Base-by-base conservation (phyloP, 306 rosid species). In the Elaeagnus macrophylla region DNA sequence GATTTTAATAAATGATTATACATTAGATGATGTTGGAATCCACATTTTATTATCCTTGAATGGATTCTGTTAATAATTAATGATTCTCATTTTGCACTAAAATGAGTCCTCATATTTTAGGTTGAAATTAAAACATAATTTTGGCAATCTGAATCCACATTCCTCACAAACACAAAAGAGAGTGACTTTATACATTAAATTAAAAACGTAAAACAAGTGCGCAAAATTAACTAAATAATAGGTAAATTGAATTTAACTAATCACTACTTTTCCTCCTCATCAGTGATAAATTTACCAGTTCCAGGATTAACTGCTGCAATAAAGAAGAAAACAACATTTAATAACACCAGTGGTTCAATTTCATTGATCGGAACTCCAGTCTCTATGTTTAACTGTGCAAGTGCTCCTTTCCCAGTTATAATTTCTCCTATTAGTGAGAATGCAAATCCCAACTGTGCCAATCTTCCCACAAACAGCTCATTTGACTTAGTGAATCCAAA, bases 261-360 rank as follows among this genome's bases (percentile, higher is more conserved):
- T n/a, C n/a, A n/a, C n/a, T n/a, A n/a, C n/a, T n/a, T n/a, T 5
- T 82, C 84, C 12, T 61, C 94, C 1, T 54, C 96, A 16, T 91
- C 99, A 0, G 89, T 87, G 37, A 91, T 61, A 53, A 91, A 91
- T 75, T 79, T 77, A 16, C 99, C 99, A 39, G 84, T 87, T 18
- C 99, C 99, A 37, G 99, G 99, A 67, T 91, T 91, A 85, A 91
- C 48, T 11, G 99, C 99, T 25, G 99, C 99, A 51, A 91, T 0
- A 79, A 91, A 91, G 83, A 91, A 91, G 95, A 93, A 93, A 47
- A 73, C 20, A 15, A 93, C 95, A 17, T 82, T 87, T 67, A 93
- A 81, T 75, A 93, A 69, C 56, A 84, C 95, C 12, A 93, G 80
- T 0, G 96, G 96, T 59, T 93, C 96, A 6, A 91, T 84, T 56